Conservation (phyloP, 495 filamentous ascomycete species). For the Hyaloscypha bicolor region DNA sequence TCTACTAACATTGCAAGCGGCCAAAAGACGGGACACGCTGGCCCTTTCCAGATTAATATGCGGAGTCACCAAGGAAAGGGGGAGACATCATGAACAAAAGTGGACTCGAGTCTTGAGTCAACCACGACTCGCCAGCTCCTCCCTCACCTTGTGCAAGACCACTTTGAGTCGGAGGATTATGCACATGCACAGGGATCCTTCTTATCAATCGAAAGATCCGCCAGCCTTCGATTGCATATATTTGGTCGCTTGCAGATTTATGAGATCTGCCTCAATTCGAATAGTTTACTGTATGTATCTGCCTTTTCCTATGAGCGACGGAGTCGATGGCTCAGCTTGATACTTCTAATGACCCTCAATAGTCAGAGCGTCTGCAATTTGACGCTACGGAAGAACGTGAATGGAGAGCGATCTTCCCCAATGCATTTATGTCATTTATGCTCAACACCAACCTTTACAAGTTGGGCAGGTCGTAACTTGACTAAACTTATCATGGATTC, state of each 20-base stretch:
- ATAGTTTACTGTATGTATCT: neutral
- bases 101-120: neutral
- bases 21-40: neutral
- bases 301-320: neutral
- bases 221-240: neutral
- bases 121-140: neutral
- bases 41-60: neutral
- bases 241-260: neutral
- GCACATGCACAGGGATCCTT: constrained; percentile 7
- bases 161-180: constrained; percentile 2
- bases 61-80: neutral
- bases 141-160: neutral
- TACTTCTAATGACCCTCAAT: neutral
- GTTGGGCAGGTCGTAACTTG: neutral
- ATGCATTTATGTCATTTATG: neutral
- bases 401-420: neutral
- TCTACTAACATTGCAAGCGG: neutral
- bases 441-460: neutral
- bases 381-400: neutral
- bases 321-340: neutral
- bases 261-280: constrained; percentile 7
- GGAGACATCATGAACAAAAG: neutral
- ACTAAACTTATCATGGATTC: neutral
- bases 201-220: constrained; percentile 6
- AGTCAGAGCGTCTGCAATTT: constrained; percentile 4